phyloP scores from a whole-genome alignment of 1,284 basidiomycete species.

The Vanrija humicola region DNA sequence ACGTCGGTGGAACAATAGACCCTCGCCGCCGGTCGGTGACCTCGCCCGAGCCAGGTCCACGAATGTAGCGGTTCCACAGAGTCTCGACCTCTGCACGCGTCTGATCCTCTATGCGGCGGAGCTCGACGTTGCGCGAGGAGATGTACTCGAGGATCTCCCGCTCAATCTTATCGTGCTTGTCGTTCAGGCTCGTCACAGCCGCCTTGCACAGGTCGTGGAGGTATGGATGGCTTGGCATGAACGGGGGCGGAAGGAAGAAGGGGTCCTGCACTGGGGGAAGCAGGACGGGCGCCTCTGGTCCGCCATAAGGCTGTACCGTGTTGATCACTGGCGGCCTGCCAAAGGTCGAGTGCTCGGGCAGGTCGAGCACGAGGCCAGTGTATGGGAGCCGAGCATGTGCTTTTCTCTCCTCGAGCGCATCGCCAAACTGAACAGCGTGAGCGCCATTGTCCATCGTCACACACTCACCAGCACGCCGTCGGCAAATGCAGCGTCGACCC shows the following conservation, averaged over 20 bases:
- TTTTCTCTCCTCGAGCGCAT: conserved; percentile 12
- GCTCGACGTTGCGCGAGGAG: conserved; percentile 27
- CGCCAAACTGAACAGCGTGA: conserved; percentile 23
- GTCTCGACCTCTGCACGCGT: conserved; percentile 43
- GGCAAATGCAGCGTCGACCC: conserved; percentile 28
- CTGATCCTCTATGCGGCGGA: conserved; percentile 36
- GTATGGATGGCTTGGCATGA: conserved; percentile 50
- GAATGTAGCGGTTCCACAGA: conserved; percentile 39
- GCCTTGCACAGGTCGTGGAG: conserved; percentile 40
- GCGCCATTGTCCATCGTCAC: not conserved
- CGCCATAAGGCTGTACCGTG: conserved; percentile 21
- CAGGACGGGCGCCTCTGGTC: conserved; percentile 9
- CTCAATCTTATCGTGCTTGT: conserved; percentile 36
- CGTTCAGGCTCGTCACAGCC: conserved; percentile 32
- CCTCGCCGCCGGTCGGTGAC: conserved; percentile 2
- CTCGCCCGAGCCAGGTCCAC: conserved; percentile 28
- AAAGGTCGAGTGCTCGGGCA: conserved; percentile 14
- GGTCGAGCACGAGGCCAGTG: conserved; percentile 20
- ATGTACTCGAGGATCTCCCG: conserved; percentile 39
- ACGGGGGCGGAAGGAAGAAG: conserved; percentile 49
- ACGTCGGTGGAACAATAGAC: too few relatives aligned
- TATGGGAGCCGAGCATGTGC: conserved; percentile 18
- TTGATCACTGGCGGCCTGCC: conserved; percentile 12
- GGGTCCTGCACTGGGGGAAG: conserved; percentile 42
- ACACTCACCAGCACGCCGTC: conserved; percentile 34